phyloP scores from a whole-genome alignment of 1,284 basidiomycete species.

The Trametes hirsuta region DNA sequence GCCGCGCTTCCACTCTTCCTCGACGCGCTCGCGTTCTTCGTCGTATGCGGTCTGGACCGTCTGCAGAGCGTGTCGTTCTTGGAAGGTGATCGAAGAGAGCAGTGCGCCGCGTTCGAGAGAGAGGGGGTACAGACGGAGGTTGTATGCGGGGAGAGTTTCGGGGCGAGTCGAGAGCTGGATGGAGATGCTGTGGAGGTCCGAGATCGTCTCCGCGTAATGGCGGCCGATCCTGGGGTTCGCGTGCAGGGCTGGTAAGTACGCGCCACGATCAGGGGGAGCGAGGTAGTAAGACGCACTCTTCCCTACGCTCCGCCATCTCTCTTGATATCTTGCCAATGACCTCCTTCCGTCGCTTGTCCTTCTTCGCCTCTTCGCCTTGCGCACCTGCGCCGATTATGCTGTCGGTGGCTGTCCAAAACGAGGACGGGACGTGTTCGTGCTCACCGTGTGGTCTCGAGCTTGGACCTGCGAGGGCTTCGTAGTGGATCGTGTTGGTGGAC shows the following conservation, averaged over 20 bases:
- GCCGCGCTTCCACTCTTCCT: conserved; percentile 77
- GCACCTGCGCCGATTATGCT: conserved; percentile 11
- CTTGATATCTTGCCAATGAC: conserved; percentile 67
- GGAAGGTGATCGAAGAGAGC: conserved; percentile 61
- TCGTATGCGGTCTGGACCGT: conserved; percentile 68
- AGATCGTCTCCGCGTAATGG: conserved; percentile 58
- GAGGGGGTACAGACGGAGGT: conserved; percentile 68
- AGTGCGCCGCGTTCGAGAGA: conserved; percentile 75
- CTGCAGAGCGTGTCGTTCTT: conserved; percentile 66
- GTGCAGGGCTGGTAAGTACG: not conserved
- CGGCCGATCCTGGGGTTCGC: conserved; percentile 43
- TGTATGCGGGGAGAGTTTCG: conserved; percentile 63
- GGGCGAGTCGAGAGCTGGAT: conserved; percentile 68
- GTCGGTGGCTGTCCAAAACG: conserved; percentile 1
- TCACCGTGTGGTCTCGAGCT: conserved; percentile 45
- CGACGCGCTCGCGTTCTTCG: conserved; percentile 75
- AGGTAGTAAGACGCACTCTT: conserved; percentile 57
- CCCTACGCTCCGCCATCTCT: conserved; percentile 70
- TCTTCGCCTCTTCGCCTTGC: conserved; percentile 46
- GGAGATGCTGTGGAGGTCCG: conserved; percentile 55
- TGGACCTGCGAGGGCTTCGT: conserved; percentile 43
- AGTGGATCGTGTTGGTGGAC: conserved; percentile 31
- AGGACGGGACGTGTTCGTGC: conserved; percentile 5
- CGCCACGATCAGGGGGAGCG: not conserved
- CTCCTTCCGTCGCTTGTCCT: conserved; percentile 68